These are phyloP conservation scores for Penicillium sp. DNA, from an alignment of 2,329 filamentous ascomycete genomes.

Conservation along the genomic window DNA sequence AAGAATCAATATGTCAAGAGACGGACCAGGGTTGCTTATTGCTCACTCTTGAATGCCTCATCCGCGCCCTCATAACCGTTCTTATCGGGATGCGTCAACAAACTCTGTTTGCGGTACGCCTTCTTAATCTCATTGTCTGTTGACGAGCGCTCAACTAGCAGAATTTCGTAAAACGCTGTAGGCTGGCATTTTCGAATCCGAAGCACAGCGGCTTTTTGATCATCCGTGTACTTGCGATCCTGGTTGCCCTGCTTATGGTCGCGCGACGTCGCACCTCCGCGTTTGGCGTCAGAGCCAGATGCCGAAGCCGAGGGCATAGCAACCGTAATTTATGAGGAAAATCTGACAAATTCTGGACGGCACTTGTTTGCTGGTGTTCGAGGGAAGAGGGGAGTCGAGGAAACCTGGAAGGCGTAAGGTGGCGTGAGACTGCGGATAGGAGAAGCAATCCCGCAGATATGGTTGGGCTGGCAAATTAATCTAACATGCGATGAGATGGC, in stretches of 20 bases:
- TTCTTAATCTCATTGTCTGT: constrained; percentile 92
- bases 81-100: constrained; percentile 97
- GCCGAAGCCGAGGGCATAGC: constrained; percentile 47
- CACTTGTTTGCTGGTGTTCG: not conserved
- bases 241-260: constrained; percentile 54
- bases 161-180: constrained; percentile 94
- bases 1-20: constrained; percentile 2
- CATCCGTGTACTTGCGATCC: constrained; percentile 69
- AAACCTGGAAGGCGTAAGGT: constrained; percentile 10
- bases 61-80: constrained; percentile 94
- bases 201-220: constrained; percentile 89
- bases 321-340: not conserved
- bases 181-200: constrained; percentile 79
- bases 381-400: constrained; percentile 1
- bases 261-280: constrained; percentile 39
- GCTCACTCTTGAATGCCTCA: constrained; percentile 89
- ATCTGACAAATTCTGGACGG: not conserved
- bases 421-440: constrained; percentile 18
- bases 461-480: constrained; percentile 1
- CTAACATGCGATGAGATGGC: not conserved
- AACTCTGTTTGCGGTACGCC: constrained; percentile 89
- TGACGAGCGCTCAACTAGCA: constrained; percentile 67
- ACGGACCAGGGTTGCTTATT: not conserved
- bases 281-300: constrained; percentile 48
- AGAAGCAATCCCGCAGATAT: constrained; percentile 12